Percentiles rank a stretch among this genome's conserved stretches.
These are phyloP conservation scores for Suillus brevipes DNA, from an alignment of 768 basidiomycete genomes.

Conservation along the genomic window DNA sequence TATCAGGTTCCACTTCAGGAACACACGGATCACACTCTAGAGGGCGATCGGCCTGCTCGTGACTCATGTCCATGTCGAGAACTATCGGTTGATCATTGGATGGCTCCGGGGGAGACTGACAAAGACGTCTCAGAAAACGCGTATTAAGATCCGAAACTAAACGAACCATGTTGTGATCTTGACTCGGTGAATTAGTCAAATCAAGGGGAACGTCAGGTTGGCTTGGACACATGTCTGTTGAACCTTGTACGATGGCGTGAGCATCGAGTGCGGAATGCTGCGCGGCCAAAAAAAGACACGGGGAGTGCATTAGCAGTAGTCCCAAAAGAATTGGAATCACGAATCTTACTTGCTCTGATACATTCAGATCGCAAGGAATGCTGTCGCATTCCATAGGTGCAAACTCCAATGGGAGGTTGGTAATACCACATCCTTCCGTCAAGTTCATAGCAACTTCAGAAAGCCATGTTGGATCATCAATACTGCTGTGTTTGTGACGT, in stretches of 20 bases:
- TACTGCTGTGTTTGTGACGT: background rate
- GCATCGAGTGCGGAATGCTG: background rate
- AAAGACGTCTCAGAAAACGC: background rate
- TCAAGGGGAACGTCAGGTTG: background rate
- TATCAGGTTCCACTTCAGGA: background rate
- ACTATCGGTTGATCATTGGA: background rate
- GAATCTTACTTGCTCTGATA: conserved; percentile 2
- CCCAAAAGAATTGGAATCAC: background rate
- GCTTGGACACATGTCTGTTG: background rate
- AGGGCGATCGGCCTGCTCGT: background rate
- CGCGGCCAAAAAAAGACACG: background rate
- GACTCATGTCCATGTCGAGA: background rate
- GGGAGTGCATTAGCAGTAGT: background rate
- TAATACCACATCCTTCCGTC: background rate
- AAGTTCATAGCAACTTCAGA: background rate
- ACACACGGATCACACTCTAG: background rate
- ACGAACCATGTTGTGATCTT: background rate
- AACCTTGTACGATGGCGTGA: background rate
- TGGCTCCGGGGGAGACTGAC: background rate
- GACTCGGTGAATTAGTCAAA: background rate
- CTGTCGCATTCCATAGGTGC: background rate
- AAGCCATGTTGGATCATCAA: background rate
- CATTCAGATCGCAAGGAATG: background rate
- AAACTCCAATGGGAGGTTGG: background rate
- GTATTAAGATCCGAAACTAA: background rate